A percentile compares a stretch with the other conserved stretches of the same genome.
Evolutionary conservation across 2,329 filamentous ascomycete genomes (phyloP).

Genomic region (Camillea tinctor): DNA sequence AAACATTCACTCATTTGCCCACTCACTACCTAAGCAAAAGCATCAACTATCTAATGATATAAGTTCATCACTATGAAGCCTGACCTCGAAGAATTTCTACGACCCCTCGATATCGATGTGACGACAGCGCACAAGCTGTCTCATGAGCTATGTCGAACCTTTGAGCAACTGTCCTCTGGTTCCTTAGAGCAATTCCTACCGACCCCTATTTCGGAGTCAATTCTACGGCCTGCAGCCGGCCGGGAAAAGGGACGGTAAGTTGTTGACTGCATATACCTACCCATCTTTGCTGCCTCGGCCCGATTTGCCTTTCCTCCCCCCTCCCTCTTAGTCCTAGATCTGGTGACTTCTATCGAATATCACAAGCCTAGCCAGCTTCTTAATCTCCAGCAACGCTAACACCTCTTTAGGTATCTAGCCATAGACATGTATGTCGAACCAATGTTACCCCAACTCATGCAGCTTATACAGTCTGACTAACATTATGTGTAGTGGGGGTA

Average conservation of each 20-base stretch:
- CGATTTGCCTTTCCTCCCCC: not conserved
- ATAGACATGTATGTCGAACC: constrained; percentile 61
- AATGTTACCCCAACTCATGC: constrained; percentile 1
- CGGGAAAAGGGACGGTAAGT: constrained; percentile 50
- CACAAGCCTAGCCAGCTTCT: constrained; percentile 4
- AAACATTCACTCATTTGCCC: no score
- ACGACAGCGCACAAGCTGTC: constrained; percentile 47
- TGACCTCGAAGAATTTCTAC: constrained; percentile 45
- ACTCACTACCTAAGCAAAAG: not conserved
- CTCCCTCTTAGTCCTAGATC: not conserved
- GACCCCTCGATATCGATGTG: constrained; percentile 49
- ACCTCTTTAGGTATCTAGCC: constrained; percentile 50
- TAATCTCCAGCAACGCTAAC: constrained; percentile 20
- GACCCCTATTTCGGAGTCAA: constrained; percentile 60
- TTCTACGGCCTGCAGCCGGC: constrained; percentile 48
- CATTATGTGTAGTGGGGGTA: constrained; percentile 51
- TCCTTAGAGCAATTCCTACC: constrained; percentile 57
- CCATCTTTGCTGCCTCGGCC: not conserved
- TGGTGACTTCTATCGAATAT: not conserved
- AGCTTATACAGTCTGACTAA: constrained; percentile 29
- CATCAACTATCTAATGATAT: constrained; percentile 1
- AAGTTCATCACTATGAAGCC: constrained; percentile 14
- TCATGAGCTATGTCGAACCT: constrained; percentile 45
- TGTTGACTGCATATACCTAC: not conserved
- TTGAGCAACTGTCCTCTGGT: constrained; percentile 49